Conservation (phyloP, 805 yeast species). For the Candida sithepensis region DNA sequence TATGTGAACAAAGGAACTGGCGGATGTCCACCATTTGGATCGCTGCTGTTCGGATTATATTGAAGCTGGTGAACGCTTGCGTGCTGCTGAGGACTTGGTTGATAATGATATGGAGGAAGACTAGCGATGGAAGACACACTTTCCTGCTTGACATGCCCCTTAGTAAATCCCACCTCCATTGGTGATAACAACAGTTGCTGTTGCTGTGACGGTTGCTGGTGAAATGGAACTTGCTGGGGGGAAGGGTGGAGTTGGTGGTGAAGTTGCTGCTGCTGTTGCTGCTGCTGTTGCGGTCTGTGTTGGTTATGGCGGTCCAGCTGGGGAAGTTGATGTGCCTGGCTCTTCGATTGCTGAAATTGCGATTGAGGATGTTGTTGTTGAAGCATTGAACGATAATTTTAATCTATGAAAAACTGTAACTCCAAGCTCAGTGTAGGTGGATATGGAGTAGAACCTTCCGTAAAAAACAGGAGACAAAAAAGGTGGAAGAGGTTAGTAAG, state of each 20-base stretch:
- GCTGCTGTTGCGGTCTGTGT: too few species aligned
- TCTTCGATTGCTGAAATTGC: slow-evolving; percentile 11
- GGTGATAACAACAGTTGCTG: slow-evolving; percentile 6
- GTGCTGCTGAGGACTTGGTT: slow-evolving; percentile 5
- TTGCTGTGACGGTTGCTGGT: background rate
- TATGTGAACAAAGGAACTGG: slow-evolving; percentile 6
- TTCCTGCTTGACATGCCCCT: slow-evolving; percentile 12
- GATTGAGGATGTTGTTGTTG: slow-evolving; percentile 4
- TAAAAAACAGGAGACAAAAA: background rate
- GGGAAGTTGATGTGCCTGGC: background rate
- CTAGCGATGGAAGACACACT: slow-evolving; percentile 5
- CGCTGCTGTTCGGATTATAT: slow-evolving; percentile 5
- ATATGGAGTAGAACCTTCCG: background rate
- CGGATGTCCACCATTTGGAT: slow-evolving; percentile 2
- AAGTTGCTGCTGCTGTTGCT: background rate
- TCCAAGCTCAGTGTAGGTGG: background rate
- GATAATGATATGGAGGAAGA: slow-evolving; percentile 5
- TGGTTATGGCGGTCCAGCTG: slow-evolving; percentile 2
- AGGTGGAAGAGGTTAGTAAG: background rate
- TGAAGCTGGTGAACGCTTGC: slow-evolving; percentile 1
- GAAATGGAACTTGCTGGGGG: background rate
- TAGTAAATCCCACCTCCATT: slow-evolving; percentile 4
- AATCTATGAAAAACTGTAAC: background rate
- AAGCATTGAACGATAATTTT: background rate
- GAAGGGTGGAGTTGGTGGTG: background rate